A percentile compares a stretch with the other conserved stretches of the same genome.
These are phyloP conservation scores for Quercus phellos DNA, from an alignment of 331 rosid genomes.

Conservation along the genomic window DNA sequence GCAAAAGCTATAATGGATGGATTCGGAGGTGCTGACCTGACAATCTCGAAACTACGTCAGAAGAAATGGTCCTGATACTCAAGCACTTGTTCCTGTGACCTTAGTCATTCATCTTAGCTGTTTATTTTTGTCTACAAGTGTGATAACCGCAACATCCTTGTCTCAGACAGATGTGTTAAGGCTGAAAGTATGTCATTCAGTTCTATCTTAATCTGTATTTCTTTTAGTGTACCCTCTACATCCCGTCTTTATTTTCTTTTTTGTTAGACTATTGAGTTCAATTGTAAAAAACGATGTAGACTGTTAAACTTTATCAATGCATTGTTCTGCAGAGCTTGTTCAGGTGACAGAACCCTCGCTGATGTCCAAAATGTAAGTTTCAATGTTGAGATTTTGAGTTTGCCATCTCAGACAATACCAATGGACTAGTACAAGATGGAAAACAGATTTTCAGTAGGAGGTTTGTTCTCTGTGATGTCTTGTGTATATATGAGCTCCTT, in stretches of 20 bases:
- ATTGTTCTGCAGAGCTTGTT: background rate
- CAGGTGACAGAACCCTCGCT: background rate
- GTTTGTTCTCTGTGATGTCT: no score
- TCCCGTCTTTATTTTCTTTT: background rate
- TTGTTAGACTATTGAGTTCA: background rate
- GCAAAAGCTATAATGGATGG: slow-evolving; percentile 48
- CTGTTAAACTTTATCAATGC: background rate
- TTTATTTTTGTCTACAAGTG: background rate
- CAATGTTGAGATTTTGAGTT: no score
- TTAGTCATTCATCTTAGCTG: background rate
- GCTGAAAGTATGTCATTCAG: background rate
- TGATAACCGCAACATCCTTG: background rate
- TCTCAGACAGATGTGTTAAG: background rate
- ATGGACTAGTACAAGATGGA: no score
- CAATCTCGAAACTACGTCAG: slow-evolving; percentile 36
- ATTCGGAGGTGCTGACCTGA: slow-evolving; percentile 52
- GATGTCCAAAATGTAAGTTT: background rate
- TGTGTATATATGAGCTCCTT: no score
- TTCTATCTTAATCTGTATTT: background rate
- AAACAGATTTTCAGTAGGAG: no score
- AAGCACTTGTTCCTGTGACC: background rate
- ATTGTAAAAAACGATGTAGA: background rate
- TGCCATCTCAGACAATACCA: no score
- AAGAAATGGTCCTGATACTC: slow-evolving; percentile 19
- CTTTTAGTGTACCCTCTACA: background rate